A percentile compares a stretch with the other conserved stretches of the same genome.
Evolutionary conservation across 1,284 basidiomycete genomes (phyloP).

Genomic region (Ganoderma multipileum): DNA sequence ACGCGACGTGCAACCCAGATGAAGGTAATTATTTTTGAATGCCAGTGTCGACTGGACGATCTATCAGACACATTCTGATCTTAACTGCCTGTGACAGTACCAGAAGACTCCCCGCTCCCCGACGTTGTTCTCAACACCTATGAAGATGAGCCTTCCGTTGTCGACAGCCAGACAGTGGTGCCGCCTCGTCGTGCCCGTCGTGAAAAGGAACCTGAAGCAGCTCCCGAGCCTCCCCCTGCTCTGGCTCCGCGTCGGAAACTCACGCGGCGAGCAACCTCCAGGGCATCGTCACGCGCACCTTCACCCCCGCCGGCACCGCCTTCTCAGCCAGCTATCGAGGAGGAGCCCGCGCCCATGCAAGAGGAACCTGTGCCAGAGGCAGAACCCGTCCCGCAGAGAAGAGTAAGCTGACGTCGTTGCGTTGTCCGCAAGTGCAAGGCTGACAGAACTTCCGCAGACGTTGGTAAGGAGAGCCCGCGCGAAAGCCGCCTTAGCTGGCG

Average conservation of each 20-base stretch:
- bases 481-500: slow-evolving; percentile 30
- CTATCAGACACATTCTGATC: background rate
- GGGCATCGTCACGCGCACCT: slow-evolving; percentile 31
- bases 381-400: slow-evolving; percentile 25
- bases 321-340: background rate
- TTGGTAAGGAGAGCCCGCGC: slow-evolving; percentile 35
- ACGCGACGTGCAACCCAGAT: slow-evolving; percentile 26
- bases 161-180: slow-evolving; percentile 21
- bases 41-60: background rate
- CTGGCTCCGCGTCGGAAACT: slow-evolving; percentile 17
- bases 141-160: slow-evolving; percentile 40
- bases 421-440: background rate
- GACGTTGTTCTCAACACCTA: slow-evolving; percentile 43
- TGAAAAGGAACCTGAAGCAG: slow-evolving; percentile 8
- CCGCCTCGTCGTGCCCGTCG: background rate
- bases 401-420: slow-evolving; percentile 8
- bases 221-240: background rate
- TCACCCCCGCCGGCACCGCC: slow-evolving; percentile 24
- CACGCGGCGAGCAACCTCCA: slow-evolving; percentile 27
- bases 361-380: background rate
- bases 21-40: slow-evolving; percentile 19
- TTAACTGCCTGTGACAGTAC: background rate
- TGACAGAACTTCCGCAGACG: slow-evolving; percentile 21
- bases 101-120: slow-evolving; percentile 32
- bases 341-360: background rate